These are phyloP conservation scores for Nakaseomyces glabratus DNA, from an alignment of 1,139 yeast genomes.

Conservation along the genomic window DNA sequence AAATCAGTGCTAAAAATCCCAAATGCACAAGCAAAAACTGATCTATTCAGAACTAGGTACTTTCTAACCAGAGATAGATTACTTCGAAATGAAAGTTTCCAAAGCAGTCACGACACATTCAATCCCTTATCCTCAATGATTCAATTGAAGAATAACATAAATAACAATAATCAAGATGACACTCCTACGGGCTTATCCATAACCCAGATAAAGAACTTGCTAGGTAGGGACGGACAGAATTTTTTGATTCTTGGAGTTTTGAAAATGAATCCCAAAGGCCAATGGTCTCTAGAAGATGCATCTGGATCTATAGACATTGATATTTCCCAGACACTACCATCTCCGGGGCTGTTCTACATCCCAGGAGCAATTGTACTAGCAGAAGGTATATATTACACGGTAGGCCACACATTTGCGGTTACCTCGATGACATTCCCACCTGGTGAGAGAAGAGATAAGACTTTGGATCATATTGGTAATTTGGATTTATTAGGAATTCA, in stretches of 20 bases:
- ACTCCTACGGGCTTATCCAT: constrained; percentile 38
- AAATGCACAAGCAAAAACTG: constrained; percentile 29
- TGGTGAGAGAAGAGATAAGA: constrained; percentile 59
- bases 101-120: constrained; percentile 27
- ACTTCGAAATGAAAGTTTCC: constrained; percentile 63
- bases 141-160: constrained; percentile 8
- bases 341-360: constrained; percentile 60
- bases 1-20: constrained; percentile 22
- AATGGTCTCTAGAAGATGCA: constrained; percentile 70
- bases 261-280: constrained; percentile 54
- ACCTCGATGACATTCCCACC: constrained; percentile 81
- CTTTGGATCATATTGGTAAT: constrained; percentile 67
- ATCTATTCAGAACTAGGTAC: constrained; percentile 44
- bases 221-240: constrained; percentile 73
- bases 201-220: constrained; percentile 68
- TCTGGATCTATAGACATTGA: constrained; percentile 71
- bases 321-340: constrained; percentile 53
- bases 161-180: not conserved
- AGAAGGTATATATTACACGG: constrained; percentile 71
- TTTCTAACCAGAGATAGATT: constrained; percentile 59
- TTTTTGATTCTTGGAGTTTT: constrained; percentile 76
- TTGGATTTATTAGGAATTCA: constrained; percentile 72
- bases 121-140: constrained; percentile 31
- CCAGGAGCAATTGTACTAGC: constrained; percentile 75
- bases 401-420: constrained; percentile 58